phyloP scores from a whole-genome alignment of 208 protist species.

The Sergeia podlipaevii region DNA sequence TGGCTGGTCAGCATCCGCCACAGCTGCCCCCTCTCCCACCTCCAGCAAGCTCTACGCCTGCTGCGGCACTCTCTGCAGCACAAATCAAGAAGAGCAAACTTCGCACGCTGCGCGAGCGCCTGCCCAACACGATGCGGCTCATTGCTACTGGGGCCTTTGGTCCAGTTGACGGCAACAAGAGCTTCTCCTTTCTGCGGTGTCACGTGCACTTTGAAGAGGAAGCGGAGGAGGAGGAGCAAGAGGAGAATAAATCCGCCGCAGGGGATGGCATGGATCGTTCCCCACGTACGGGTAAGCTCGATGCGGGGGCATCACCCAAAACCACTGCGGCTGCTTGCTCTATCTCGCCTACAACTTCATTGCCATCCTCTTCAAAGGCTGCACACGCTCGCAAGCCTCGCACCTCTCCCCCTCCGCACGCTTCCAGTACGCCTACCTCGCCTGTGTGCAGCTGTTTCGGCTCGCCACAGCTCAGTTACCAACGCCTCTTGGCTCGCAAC shows the following conservation, averaged over 20 bases:
- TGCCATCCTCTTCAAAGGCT: too few species aligned
- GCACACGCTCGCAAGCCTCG: too few species aligned
- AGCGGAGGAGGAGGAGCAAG: not conserved
- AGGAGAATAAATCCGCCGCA: not conserved
- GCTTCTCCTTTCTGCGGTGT: constrained; percentile 10
- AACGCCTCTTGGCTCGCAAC: too few species aligned
- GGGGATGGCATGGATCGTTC: not conserved
- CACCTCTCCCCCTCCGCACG: too few species aligned
- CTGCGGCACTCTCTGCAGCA: not conserved
- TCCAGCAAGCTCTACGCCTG: not conserved
- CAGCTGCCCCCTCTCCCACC: not conserved
- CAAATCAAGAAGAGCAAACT: not conserved
- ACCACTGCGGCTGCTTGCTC: too few species aligned
- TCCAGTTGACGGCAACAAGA: constrained; percentile 11
- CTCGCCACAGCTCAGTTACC: too few species aligned
- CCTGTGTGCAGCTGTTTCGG: too few species aligned
- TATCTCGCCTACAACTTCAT: too few species aligned
- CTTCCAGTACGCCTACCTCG: too few species aligned
- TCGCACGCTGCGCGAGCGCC: not conserved
- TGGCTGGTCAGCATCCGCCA: not conserved
- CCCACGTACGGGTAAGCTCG: too few species aligned
- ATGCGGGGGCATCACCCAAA: too few species aligned
- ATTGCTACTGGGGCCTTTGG: constrained; percentile 13
- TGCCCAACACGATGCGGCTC: constrained; percentile 12
- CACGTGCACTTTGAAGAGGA: not conserved